phyloP scores from a whole-genome alignment of 805 yeast species.

The Pichia membranifaciens region DNA sequence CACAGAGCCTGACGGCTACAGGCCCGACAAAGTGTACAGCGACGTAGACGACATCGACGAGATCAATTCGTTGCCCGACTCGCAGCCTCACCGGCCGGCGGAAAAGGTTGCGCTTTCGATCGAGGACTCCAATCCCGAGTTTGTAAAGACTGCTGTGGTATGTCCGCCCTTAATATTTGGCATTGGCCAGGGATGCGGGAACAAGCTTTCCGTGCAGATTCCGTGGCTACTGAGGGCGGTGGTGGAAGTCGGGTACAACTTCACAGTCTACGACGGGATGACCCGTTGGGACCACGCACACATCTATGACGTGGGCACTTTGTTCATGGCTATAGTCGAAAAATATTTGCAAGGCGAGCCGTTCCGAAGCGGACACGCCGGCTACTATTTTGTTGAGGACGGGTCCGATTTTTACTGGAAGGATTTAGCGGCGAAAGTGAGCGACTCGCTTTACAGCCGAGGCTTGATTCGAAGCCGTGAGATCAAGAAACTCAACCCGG shows the following conservation, averaged over 20 bases:
- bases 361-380: background rate
- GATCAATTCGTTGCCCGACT: background rate
- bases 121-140: background rate
- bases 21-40: background rate
- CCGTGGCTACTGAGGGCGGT: background rate
- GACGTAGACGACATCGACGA: conserved; percentile 5
- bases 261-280: conserved; percentile 1
- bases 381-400: conserved; percentile 3
- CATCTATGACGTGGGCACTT: conserved; percentile 2
- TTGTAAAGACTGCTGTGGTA: background rate
- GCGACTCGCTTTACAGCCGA: background rate
- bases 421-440: background rate
- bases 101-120: conserved; percentile 2
- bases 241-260: background rate
- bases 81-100: background rate
- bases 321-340: background rate
- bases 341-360: background rate
- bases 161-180: conserved; percentile 5
- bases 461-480: background rate
- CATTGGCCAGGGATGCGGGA: conserved; percentile 1
- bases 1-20: background rate
- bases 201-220: conserved; percentile 3
- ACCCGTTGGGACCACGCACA: conserved; percentile 1
- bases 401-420: conserved; percentile 1
- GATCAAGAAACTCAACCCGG: background rate